Conservation (phyloP, 2,329 filamentous ascomycete genomes). For the Byssoonygena ceratinophila region DNA sequence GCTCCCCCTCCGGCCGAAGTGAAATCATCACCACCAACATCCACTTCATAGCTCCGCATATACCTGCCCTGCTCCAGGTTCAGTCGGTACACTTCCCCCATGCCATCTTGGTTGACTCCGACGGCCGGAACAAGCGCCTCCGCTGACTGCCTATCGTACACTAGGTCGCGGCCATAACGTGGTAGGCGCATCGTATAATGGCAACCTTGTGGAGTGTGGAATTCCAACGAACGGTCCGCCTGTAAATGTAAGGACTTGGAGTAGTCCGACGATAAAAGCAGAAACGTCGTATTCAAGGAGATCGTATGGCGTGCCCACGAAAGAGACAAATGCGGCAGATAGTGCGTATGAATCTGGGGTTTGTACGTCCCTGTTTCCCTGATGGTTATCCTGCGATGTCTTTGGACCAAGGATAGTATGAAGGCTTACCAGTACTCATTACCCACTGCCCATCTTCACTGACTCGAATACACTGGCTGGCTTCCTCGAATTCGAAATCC, state of each 20-base stretch:
- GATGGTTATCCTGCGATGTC: too few species aligned
- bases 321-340: constrained; percentile 84
- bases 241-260: constrained; percentile 91
- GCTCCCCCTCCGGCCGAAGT: constrained; percentile 56
- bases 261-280: constrained; percentile 80
- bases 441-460: constrained; percentile 96
- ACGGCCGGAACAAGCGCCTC: constrained; percentile 82
- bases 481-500: constrained; percentile 96
- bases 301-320: constrained; percentile 88
- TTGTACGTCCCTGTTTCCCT: constrained; percentile 49
- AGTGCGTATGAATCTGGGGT: constrained; percentile 89
- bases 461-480: constrained; percentile 76
- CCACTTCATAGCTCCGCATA: constrained; percentile 86
- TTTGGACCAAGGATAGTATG: not conserved
- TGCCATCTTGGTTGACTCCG: constrained; percentile 72
- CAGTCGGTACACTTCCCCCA: constrained; percentile 83
- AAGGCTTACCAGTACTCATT: constrained; percentile 68
- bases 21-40: constrained; percentile 75
- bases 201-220: constrained; percentile 78
- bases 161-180: constrained; percentile 78
- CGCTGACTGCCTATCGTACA: constrained; percentile 70
- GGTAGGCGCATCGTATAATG: constrained; percentile 86
- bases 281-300: constrained; percentile 81
- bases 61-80: constrained; percentile 88
- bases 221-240: constrained; percentile 79